Conservation (phyloP, 2,329 filamentous ascomycete species). For the Dendrostoma leiphaemia region DNA sequence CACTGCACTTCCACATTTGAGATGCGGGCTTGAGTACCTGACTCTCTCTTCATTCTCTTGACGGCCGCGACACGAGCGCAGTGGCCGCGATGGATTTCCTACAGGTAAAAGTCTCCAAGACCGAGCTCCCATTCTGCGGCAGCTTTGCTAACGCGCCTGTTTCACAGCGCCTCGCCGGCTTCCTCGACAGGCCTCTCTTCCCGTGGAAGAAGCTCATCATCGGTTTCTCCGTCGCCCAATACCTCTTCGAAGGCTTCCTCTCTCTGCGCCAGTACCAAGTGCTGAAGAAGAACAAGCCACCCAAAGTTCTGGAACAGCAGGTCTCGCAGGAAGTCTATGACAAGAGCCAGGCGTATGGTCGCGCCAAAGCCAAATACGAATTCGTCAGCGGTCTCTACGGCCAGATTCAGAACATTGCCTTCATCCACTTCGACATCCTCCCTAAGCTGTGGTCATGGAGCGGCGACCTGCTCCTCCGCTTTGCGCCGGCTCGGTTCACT, state of each 20-base stretch:
- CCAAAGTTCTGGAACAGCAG: conserved; percentile 84
- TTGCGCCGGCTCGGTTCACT: conserved; percentile 73
- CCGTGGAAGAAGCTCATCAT: conserved; percentile 97
- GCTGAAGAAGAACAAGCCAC: conserved; percentile 74
- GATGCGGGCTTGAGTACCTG: conserved; percentile 9
- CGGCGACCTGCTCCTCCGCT: conserved; percentile 70
- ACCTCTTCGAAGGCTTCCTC: conserved; percentile 84
- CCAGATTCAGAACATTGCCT: conserved; percentile 83
- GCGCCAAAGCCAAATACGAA: conserved; percentile 89
- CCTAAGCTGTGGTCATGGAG: conserved; percentile 87
- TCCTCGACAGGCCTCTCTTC: conserved; percentile 88
- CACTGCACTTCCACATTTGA: not conserved
- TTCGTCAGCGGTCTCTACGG: conserved; percentile 79
- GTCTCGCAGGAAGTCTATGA: conserved; percentile 89
- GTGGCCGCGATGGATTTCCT: conserved; percentile 31
- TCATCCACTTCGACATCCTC: conserved; percentile 87
- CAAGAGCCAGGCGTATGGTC: conserved; percentile 92
- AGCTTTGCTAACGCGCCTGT: conserved; percentile 22
- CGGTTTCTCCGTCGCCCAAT: conserved; percentile 90
- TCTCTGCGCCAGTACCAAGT: conserved; percentile 87
- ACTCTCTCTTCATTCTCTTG: conserved; percentile 3
- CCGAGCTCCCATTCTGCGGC: conserved; percentile 5
- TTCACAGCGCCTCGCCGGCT: conserved; percentile 68
- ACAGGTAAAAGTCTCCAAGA: conserved; percentile 28
- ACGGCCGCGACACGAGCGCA: conserved; percentile 16